Conservation (phyloP, 257 asterid species). For the Forsythia viridissima region DNA sequence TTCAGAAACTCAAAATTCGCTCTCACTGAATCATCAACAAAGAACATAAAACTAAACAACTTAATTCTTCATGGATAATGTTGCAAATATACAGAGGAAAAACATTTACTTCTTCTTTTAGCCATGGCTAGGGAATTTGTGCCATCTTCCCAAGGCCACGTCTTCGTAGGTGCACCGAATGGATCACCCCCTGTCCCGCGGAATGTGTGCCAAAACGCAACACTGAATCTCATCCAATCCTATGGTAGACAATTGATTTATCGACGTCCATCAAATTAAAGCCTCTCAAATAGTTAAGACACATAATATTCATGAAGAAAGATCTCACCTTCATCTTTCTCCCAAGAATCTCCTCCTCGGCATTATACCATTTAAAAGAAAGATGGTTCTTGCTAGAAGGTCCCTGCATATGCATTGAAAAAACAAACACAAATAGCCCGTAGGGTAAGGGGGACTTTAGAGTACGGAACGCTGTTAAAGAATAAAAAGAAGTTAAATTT, state of each 20-base stretch:
- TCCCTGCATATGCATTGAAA: constrained; percentile 51
- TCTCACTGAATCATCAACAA: constrained; percentile 67
- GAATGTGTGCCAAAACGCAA: constrained; percentile 99
- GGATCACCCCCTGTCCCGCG: constrained; percentile 97
- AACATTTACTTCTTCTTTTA: constrained; percentile 78
- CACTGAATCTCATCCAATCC: constrained; percentile 97
- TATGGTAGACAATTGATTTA: constrained; percentile 18
- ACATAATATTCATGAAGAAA: constrained; percentile 7
- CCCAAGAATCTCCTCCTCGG: constrained; percentile 89
- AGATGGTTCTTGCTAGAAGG: constrained; percentile 86
- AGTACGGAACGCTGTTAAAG: neutral
- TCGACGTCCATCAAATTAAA: neutral
- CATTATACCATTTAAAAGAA: constrained; percentile 88
- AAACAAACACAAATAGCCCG: neutral
- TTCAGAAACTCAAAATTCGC: constrained; percentile 92
- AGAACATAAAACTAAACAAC: constrained; percentile 6
- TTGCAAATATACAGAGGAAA: neutral
- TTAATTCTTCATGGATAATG: neutral
- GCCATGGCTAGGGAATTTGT: constrained; percentile 94
- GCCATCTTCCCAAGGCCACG: constrained; percentile 99
- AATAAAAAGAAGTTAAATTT: neutral
- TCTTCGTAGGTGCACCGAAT: constrained; percentile 94
- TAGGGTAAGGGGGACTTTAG: neutral
- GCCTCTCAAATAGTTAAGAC: constrained; percentile 1
- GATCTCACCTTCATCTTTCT: constrained; percentile 87